These are phyloP conservation scores for Monosporascus sp. DNA, from an alignment of 2,329 filamentous ascomycete species.

Conservation along the genomic window DNA sequence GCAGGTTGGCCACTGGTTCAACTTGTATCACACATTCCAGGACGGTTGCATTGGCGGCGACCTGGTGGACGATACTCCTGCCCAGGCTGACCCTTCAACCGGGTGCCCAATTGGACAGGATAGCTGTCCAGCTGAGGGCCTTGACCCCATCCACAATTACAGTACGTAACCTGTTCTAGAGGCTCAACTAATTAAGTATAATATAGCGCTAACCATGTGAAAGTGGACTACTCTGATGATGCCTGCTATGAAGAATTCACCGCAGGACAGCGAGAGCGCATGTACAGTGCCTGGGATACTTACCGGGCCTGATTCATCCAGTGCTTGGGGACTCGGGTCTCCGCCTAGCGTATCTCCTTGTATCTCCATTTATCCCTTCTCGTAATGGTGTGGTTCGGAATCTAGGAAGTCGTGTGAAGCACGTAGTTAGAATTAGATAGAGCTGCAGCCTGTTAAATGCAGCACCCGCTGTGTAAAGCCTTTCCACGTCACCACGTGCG, in stretches of 20 bases:
- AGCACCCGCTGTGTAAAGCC: no score
- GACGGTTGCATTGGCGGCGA: slow-evolving; percentile 36
- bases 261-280: slow-evolving; percentile 34
- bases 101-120: slow-evolving; percentile 33
- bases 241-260: slow-evolving; percentile 42
- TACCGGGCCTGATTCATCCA: slow-evolving; percentile 23
- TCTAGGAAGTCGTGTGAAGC: no score
- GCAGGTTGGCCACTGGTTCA: neutral
- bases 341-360: no score
- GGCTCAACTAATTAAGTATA: neutral
- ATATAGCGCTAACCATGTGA: neutral
- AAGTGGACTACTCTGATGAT: neutral
- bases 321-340: no score
- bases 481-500: no score
- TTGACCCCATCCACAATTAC: slow-evolving; percentile 32
- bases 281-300: slow-evolving; percentile 32
- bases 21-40: slow-evolving; percentile 37
- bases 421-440: no score
- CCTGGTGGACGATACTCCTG: slow-evolving; percentile 35
- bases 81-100: slow-evolving; percentile 29
- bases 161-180: slow-evolving; percentile 1
- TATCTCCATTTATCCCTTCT: no score
- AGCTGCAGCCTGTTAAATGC: no score
- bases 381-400: no score
- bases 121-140: slow-evolving; percentile 22